A percentile compares a stretch with the other conserved stretches of the same genome.
phyloP scores from a whole-genome alignment of 2,329 filamentous ascomycete species.

The Fusarium kyushuense region DNA sequence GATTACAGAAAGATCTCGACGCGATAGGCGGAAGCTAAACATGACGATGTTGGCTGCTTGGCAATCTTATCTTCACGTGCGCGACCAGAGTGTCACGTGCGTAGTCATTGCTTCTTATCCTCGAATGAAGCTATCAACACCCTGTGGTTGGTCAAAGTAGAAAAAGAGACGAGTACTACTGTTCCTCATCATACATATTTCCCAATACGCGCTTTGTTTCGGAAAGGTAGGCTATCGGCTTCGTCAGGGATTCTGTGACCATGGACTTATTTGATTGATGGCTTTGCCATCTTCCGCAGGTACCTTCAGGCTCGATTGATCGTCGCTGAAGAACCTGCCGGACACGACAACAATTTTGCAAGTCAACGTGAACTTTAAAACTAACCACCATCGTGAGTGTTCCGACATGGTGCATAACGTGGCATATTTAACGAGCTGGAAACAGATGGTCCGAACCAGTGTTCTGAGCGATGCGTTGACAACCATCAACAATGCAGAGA shows the following conservation, averaged over 20 bases:
- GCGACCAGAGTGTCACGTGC: background rate
- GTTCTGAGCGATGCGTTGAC: background rate
- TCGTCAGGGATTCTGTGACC: background rate
- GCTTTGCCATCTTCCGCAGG: background rate
- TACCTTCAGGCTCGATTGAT: background rate
- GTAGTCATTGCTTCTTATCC: too few relatives aligned
- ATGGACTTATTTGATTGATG: background rate
- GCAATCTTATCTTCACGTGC: conserved; percentile 52
- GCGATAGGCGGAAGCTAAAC: conserved; percentile 28
- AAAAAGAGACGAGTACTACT: background rate
- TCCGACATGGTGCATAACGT: background rate
- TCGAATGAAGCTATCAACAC: too few relatives aligned
- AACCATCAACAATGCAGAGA: background rate
- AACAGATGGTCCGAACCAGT: background rate
- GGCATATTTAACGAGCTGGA: background rate
- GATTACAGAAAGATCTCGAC: conserved; percentile 28
- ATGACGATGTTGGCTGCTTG: conserved; percentile 41
- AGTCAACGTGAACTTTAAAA: background rate
- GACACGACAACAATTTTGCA: background rate
- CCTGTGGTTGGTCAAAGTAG: too few relatives aligned
- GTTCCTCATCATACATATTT: background rate
- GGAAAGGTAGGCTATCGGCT: background rate
- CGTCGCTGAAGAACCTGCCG: background rate
- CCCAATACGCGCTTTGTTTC: background rate
- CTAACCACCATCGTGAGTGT: background rate